A percentile compares a stretch with the other conserved stretches of the same genome.
Conservation (phyloP, 129 eudicot species). For the Saussurea involucrata region DNA sequence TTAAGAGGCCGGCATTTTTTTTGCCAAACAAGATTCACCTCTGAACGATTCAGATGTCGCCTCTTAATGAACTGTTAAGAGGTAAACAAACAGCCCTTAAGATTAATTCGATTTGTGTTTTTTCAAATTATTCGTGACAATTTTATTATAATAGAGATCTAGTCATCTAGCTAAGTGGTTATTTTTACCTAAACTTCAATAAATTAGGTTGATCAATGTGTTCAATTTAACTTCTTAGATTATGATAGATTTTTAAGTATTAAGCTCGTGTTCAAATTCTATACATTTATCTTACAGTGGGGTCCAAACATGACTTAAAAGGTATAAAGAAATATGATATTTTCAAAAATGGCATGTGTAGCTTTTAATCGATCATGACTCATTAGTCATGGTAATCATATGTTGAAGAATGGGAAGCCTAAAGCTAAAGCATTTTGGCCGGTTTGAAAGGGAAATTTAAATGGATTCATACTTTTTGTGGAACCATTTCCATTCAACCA, state of each 20-base stretch:
- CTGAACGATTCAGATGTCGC: too few species aligned
- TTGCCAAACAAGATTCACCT: too few species aligned
- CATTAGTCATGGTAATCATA: slow-evolving; percentile 11
- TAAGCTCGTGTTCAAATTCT: not conserved
- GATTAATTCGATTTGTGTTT: not conserved
- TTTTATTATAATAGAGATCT: not conserved
- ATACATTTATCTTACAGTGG: not conserved
- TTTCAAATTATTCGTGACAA: not conserved
- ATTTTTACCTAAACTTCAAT: not conserved
- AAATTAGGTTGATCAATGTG: not conserved
- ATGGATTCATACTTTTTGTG: not conserved
- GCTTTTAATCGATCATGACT: slow-evolving; percentile 25
- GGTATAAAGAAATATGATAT: not conserved
- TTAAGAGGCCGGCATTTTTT: too few species aligned
- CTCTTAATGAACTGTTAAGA: too few species aligned
- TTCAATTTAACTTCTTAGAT: not conserved
- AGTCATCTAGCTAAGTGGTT: not conserved
- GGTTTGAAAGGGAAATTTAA: slow-evolving; percentile 27
- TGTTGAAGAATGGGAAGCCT: slow-evolving; percentile 30
- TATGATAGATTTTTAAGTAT: not conserved
- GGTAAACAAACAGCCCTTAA: too few species aligned
- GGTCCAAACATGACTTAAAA: too few species aligned
- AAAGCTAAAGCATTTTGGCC: slow-evolving; percentile 26
- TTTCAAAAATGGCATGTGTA: slow-evolving; percentile 26
- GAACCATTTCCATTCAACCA: slow-evolving; percentile 1